Conservation (phyloP, 352 stramenopile genomes). For the Thraustochytrium striatum region DNA sequence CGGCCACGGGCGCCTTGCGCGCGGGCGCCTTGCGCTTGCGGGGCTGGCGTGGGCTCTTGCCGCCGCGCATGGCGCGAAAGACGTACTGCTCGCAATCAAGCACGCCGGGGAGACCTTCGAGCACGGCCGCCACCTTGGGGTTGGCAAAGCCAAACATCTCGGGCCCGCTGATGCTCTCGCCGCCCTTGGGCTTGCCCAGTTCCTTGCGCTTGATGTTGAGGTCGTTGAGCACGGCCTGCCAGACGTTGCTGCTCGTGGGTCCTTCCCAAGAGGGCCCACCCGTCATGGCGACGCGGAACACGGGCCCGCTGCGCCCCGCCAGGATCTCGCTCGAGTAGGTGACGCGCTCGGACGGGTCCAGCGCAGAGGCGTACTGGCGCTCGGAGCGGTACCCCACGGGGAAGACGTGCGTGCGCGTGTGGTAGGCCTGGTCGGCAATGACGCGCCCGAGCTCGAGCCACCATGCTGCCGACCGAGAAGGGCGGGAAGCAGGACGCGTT, state of each 20-base stretch:
- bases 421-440: slow-evolving; percentile 18
- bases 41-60: background rate
- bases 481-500: background rate
- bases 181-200: slow-evolving; percentile 4
- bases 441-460: slow-evolving; percentile 11
- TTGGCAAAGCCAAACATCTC: slow-evolving; percentile 50
- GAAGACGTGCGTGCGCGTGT: slow-evolving; percentile 41
- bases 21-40: background rate
- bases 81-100: slow-evolving; percentile 28
- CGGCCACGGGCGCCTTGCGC: background rate
- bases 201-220: slow-evolving; percentile 27
- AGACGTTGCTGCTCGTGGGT: slow-evolving; percentile 23
- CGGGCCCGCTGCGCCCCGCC: slow-evolving; percentile 12
- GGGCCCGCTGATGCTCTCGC: slow-evolving; percentile 22
- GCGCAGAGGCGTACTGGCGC: slow-evolving; percentile 5
- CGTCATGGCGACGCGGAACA: slow-evolving; percentile 29
- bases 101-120: slow-evolving; percentile 42
- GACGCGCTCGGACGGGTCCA: slow-evolving; percentile 27
- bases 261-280: slow-evolving; percentile 32
- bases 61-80: slow-evolving; percentile 18
- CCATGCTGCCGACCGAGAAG: slow-evolving; percentile 43
- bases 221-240: slow-evolving; percentile 10
- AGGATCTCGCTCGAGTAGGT: slow-evolving; percentile 45
- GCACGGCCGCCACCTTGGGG: slow-evolving; percentile 33
- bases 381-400: slow-evolving; percentile 26